Evolutionary conservation across 192 early-diverging fungal species (phyloP).

Genomic region (Helicostylum pulchrum): DNA sequence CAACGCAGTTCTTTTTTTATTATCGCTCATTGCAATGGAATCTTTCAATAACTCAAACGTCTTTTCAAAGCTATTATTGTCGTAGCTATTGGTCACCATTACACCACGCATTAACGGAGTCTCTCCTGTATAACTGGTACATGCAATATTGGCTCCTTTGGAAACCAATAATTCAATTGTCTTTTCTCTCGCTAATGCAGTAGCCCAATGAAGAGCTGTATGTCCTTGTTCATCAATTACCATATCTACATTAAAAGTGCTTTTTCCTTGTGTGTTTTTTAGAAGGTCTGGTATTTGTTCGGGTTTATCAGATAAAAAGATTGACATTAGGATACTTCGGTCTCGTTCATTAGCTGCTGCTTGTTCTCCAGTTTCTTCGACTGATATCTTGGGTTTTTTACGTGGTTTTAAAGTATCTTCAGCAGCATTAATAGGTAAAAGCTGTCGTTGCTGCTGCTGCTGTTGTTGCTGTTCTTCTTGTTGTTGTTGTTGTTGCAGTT

Average conservation of each 20-base stretch:
- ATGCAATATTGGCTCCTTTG: slow-evolving; percentile 64
- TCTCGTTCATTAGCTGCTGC: slow-evolving; percentile 54
- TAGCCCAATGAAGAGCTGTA: slow-evolving; percentile 94
- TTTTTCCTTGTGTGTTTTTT: slow-evolving; percentile 34
- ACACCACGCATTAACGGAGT: slow-evolving; percentile 87
- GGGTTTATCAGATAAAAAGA: slow-evolving; percentile 78
- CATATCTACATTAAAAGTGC: slow-evolving; percentile 72
- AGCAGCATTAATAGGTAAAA: not conserved
- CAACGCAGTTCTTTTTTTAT: slow-evolving; percentile 72
- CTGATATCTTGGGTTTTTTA: slow-evolving; percentile 12
- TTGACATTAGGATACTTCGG: slow-evolving; percentile 75
- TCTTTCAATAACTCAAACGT: slow-evolving; percentile 69
- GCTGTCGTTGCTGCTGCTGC: not conserved
- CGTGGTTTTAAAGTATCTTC: slow-evolving; percentile 2
- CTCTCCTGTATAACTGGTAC: slow-evolving; percentile 78
- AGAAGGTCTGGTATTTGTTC: slow-evolving; percentile 52
- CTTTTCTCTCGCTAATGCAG: slow-evolving; percentile 74
- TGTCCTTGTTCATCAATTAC: slow-evolving; percentile 94
- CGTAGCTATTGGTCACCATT: slow-evolving; percentile 81
- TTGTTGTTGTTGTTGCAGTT: not conserved
- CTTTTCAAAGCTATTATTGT: slow-evolving; percentile 68
- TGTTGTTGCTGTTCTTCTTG: not conserved
- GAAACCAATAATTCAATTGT: slow-evolving; percentile 77
- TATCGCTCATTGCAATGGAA: slow-evolving; percentile 68
- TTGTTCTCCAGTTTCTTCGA: slow-evolving; percentile 1